Percentiles rank a stretch among this genome's conserved stretches.
Evolutionary conservation across 306 rosid genomes (phyloP).

Genomic region (Parietaria judaica): DNA sequence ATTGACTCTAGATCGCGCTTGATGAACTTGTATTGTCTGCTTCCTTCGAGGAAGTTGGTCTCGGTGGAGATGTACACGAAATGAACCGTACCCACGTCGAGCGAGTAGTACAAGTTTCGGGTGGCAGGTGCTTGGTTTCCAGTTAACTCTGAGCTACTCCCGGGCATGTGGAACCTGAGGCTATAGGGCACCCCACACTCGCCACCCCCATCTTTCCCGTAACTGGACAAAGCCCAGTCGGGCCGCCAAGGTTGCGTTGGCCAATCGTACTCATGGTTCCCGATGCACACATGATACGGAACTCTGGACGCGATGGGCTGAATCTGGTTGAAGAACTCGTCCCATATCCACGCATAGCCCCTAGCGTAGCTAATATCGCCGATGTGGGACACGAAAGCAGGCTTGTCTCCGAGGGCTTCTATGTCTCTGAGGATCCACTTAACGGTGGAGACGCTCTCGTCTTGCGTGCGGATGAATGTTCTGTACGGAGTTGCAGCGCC

Average conservation of each 20-base stretch:
- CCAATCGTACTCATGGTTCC: constrained; percentile 90
- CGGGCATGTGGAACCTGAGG: constrained; percentile 87
- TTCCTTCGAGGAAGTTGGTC: constrained; percentile 77
- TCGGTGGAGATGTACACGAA: constrained; percentile 77
- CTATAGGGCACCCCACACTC: constrained; percentile 95
- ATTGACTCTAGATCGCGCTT: constrained; percentile 73
- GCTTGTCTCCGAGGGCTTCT: constrained; percentile 74
- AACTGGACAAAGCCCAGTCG: constrained; percentile 46
- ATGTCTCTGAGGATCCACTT: constrained; percentile 88
- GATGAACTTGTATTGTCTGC: constrained; percentile 61
- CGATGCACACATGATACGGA: constrained; percentile 89
- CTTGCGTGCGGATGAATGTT: constrained; percentile 71
- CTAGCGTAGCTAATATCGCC: constrained; percentile 94
- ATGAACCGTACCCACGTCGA: constrained; percentile 72
- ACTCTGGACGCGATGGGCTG: constrained; percentile 67
- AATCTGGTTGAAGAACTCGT: constrained; percentile 62
- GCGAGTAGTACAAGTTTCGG: constrained; percentile 74
- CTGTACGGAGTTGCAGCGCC: constrained; percentile 66
- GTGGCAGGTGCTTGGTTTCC: constrained; percentile 60
- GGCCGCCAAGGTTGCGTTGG: constrained; percentile 84
- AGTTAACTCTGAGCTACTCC: constrained; percentile 72
- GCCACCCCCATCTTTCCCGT: constrained; percentile 89
- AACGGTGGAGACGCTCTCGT: constrained; percentile 71
- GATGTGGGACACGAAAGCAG: constrained; percentile 78
- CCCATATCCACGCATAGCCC: constrained; percentile 92